A percentile compares a stretch with the other conserved stretches of the same genome.
Evolutionary conservation across 2,329 filamentous ascomycete species (phyloP).

Genomic region (Talaromyces sp.): DNA sequence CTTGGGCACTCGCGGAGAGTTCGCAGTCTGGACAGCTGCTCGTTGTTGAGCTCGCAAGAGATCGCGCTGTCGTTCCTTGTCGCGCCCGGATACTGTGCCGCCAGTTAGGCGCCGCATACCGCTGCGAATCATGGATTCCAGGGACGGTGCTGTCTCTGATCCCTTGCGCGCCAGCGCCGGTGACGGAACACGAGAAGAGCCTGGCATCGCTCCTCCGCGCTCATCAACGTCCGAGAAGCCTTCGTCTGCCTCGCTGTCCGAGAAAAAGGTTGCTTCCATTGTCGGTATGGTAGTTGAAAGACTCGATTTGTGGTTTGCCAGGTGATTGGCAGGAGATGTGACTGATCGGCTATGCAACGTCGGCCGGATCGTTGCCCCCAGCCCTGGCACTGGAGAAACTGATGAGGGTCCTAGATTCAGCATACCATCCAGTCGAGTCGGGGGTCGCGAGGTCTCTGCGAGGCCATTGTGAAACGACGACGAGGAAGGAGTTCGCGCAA

Average conservation of each 20-base stretch:
- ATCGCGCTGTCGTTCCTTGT: constrained; percentile 41
- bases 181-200: constrained; percentile 16
- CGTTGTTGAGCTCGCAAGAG: constrained; percentile 38
- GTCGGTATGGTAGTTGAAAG: constrained; percentile 4
- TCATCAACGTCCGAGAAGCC: constrained; percentile 80
- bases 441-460: constrained; percentile 61
- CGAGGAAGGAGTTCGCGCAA: constrained; percentile 63
- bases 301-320: constrained; percentile 20
- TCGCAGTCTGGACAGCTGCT: constrained; percentile 30
- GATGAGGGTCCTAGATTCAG: constrained; percentile 31
- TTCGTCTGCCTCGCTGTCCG: constrained; percentile 72
- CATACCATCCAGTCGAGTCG: constrained; percentile 44
- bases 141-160: constrained; percentile 36
- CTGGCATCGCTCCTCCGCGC: constrained; percentile 34
- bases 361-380: constrained; percentile 47
- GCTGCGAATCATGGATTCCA: constrained; percentile 41
- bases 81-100: constrained; percentile 33
- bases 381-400: constrained; percentile 37
- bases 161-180: constrained; percentile 25
- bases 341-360: constrained; percentile 74
- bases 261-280: constrained; percentile 57
- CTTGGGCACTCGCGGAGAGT: constrained; percentile 41
- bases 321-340: constrained; percentile 65
- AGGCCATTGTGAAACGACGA: constrained; percentile 84
- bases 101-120: constrained; percentile 44